Evolutionary conservation across 139 green algal genomes (phyloP), one percentile per base, ranked within the genome.

Genomic region (Zygnema circumcarinatum): DNA sequence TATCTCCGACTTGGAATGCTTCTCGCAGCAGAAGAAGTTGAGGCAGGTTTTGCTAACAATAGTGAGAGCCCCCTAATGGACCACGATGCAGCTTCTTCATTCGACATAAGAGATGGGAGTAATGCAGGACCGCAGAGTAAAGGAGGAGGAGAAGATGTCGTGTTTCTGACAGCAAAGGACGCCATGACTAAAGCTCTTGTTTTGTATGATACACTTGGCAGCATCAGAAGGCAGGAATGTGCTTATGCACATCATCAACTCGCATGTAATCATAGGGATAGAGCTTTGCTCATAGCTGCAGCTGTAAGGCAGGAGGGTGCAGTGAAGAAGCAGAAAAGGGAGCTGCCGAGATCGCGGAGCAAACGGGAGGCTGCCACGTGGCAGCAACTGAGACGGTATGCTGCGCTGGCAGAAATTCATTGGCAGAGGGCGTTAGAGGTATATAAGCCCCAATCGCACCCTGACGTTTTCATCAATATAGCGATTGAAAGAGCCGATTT

Each of bases 1-100:
- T 89, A 89, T 35, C 84, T 89, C 25, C 29, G 84, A 40, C 35
- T 89, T 21, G 84, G 84, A 31, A 89, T 89, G 84, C 40, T 89
- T 38, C 38, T 89, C 21, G 84, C 84, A 0, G n/a, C 78, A 2
- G 25, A 40, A 31, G 80, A 86, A 67, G 32, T 42, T 22, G 47
- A 25, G 76, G 76, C 47, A 22, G 41, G 32, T 39, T 38, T 80
- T 31, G 79, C 38, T 32, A 29, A 32, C 21, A 38, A 20, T 0
- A 73, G 1, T 22, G 1, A 76, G 16, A 83, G 16, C 47, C 76
- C 3, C 7, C 3, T 22, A 53, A 39, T 25, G 76, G 33, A 83
- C 11, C 7, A 25, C 16, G 32, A 38, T 11, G 7, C 41, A 3
- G 73, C 33, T 25, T n/a, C 22, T 32, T 25, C 73, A n/a, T 25